Conservation (phyloP, 805 yeast species). For the Spathaspora girioi region DNA sequence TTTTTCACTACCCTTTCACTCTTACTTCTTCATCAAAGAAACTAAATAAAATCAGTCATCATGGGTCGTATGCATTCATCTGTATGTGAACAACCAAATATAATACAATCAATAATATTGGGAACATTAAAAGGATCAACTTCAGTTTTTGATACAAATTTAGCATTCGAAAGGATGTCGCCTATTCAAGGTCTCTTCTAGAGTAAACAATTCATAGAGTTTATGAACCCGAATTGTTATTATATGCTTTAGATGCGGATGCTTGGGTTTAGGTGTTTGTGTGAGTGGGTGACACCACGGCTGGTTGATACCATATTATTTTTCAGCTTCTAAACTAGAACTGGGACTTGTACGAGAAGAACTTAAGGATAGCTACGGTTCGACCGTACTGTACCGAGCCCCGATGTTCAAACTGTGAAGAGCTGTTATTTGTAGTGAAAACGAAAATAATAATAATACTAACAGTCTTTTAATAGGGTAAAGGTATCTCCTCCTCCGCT, state of each 20-base stretch:
- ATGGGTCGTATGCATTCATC: conserved; percentile 99
- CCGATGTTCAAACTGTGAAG: no score
- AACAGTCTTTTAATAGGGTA: conserved; percentile 69
- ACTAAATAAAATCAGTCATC: conserved; percentile 49
- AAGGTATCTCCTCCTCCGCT: conserved; percentile 99
- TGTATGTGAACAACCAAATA: conserved; percentile 52
- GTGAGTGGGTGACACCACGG: background rate
- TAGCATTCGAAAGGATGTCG: background rate
- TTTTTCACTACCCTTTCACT: conserved; percentile 14
- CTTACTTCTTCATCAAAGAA: conserved; percentile 8
- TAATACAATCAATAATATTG: conserved; percentile 3
- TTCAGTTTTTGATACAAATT: conserved; percentile 6
- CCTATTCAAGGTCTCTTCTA: conserved; percentile 23
- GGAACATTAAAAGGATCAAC: conserved; percentile 1
- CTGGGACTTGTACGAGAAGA: background rate
- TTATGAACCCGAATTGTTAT: conserved; percentile 7
- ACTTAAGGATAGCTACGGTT: background rate
- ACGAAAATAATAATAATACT: conserved; percentile 24
- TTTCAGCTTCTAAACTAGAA: background rate
- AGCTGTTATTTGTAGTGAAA: no score
- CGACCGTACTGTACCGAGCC: background rate
- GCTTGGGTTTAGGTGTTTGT: conserved; percentile 19
- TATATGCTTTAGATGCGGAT: conserved; percentile 16
- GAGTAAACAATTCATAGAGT: conserved; percentile 15
- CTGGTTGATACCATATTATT: conserved; percentile 37